phyloP scores from a whole-genome alignment of 2,329 filamentous ascomycete species.

The Pseudogymnoascus pannorum region DNA sequence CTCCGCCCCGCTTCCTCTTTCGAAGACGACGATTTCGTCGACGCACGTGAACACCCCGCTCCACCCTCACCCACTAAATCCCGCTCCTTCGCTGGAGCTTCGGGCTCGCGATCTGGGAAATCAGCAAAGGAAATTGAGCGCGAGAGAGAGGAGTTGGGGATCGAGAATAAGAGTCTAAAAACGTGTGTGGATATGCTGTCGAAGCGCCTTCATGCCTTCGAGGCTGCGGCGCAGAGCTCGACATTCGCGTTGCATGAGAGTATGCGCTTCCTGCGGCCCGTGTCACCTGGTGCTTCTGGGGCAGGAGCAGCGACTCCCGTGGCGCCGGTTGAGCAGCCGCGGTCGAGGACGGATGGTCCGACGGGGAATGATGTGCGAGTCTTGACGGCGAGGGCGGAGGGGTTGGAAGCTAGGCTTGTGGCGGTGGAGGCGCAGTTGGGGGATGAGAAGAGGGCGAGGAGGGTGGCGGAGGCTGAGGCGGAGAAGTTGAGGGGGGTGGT shows the following conservation, averaged over 20 bases:
- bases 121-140: slow-evolving; percentile 48
- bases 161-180: slow-evolving; percentile 83
- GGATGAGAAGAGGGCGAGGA: slow-evolving; percentile 53
- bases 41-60: slow-evolving; percentile 31
- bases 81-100: slow-evolving; percentile 24
- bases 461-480: slow-evolving; percentile 47
- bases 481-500: slow-evolving; percentile 50
- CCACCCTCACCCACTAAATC: slow-evolving; percentile 39
- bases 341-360: slow-evolving; percentile 24
- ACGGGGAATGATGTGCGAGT: slow-evolving; percentile 19
- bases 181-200: slow-evolving; percentile 79
- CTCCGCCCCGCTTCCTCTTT: background rate
- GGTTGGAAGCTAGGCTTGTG: slow-evolving; percentile 42
- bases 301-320: background rate
- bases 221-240: slow-evolving; percentile 82
- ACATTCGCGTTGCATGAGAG: slow-evolving; percentile 83
- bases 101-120: slow-evolving; percentile 32
- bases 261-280: slow-evolving; percentile 53
- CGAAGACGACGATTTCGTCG: slow-evolving; percentile 33
- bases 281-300: slow-evolving; percentile 47
- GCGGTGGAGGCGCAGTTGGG: slow-evolving; percentile 64
- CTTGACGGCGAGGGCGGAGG: slow-evolving; percentile 23
- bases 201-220: slow-evolving; percentile 84
- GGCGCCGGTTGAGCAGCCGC: slow-evolving; percentile 8
- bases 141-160: slow-evolving; percentile 71